Evolutionary conservation across 257 asterid genomes (phyloP), one percentile per base, ranked within the genome.

Genomic region (Solanum tacnaense): DNA sequence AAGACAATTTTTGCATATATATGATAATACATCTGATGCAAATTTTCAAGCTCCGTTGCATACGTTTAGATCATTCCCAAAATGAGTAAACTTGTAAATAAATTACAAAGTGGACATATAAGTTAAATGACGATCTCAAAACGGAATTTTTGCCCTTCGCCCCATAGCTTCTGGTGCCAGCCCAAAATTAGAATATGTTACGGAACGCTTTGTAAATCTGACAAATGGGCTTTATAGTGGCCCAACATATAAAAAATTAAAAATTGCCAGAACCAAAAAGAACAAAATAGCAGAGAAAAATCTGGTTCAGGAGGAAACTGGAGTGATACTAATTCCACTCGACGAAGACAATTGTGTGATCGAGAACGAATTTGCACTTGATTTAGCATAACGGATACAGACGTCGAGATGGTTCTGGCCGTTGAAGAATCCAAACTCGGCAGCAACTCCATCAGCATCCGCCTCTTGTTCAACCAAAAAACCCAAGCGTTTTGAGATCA

Each of bases 401-500:
- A 95, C 90, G 92, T 95, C 29, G 90, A 84, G 25, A 94, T 94
- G 95, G 91, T 93, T 38, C 96, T 96, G 38, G 93, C 98, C 79
- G 98, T 93, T 87, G 96, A 92, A 9, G 92, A 94, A 18, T 91
- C 92, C 88, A 93, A 44, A 81, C 18, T 95, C 95, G 44, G 95
- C 93, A 18, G 93, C 97, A 23, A 92, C 98, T 52, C 29, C 89
- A 35, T 36, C 88, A 2, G 25, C 86, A 32, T 89, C 92, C 31
- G 70, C 89, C 12, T 60, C 94, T 62, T 91, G 87, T 65, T 89
- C 98, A 25, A 38, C 92, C 76, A 94, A 94, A 91, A 96, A 94
- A 87, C 87, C 92, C 5, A 94, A 96, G 88, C 91, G 94, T 86
- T 94, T 94, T 67, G 98, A 96, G 95, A 92, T 96, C 76, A 94